Percentiles rank a stretch among this genome's conserved stretches.
Conservation (phyloP, 2,329 filamentous ascomycete genomes). For the Hymenoscyphus albidus region DNA sequence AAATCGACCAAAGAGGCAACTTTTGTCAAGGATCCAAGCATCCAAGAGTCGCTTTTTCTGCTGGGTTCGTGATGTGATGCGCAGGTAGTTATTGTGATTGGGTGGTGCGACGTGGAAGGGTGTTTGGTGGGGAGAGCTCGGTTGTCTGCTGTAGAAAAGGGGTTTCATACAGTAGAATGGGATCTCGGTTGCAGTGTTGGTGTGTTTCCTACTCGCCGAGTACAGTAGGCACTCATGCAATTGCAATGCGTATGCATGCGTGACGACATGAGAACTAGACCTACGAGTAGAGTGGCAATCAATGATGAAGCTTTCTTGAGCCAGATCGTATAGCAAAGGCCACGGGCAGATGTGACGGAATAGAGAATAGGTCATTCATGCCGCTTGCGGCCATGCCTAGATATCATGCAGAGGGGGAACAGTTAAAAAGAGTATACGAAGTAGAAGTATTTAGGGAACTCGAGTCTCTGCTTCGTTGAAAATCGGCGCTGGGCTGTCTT, state of each 20-base stretch:
- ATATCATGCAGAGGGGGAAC: too few relatives aligned
- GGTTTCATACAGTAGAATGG: not conserved
- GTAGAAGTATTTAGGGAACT: too few relatives aligned
- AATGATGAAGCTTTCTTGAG: not conserved
- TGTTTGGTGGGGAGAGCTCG: slow-evolving; percentile 1
- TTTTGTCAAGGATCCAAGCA: not conserved
- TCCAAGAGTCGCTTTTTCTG: not conserved
- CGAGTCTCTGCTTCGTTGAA: too few relatives aligned
- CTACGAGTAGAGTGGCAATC: not conserved
- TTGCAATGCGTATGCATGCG: not conserved
- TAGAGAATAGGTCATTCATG: too few relatives aligned
- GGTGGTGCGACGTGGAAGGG: not conserved
- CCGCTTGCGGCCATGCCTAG: too few relatives aligned
- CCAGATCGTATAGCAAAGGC: not conserved
- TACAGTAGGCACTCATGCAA: not conserved
- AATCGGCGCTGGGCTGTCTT: too few relatives aligned
- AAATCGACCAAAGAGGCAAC: not conserved
- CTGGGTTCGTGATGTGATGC: not conserved
- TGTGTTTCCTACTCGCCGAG: not conserved
- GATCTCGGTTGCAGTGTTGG: not conserved
- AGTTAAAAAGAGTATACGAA: too few relatives aligned
- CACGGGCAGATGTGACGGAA: not conserved
- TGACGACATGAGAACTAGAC: not conserved
- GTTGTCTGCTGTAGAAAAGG: not conserved
- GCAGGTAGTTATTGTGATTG: not conserved